Base-by-base conservation (phyloP, 2,329 filamentous ascomycete species). In the Sphaerulina musiva region DNA sequence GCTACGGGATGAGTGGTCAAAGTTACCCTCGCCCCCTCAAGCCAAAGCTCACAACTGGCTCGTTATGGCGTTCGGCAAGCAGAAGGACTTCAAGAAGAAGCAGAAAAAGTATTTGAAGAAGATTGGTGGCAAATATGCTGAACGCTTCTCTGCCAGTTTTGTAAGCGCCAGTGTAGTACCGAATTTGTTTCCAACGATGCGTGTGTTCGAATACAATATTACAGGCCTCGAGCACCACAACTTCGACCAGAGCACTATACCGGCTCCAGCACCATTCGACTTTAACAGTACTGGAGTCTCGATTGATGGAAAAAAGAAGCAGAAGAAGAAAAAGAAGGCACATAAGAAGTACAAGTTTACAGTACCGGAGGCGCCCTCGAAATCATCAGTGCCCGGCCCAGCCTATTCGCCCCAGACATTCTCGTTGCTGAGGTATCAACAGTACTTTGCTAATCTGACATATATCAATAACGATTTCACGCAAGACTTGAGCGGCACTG, bases 391-490 rank as follows among this genome's bases (percentile, higher is more conserved):
- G 5, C 92, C 92, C 0, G 93, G 93, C 0, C 93, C 93, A 0
- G 93, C 89, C 6, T 97, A 98, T 71, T 89, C 85, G 17, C 83
- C 86, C 6, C 93, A 98, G 68, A 76, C 88, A 0, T 76, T 97
- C 38, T 87, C 89, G 0, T 76, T 91, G 58, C 78, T 86, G 2
- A 83, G 88, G 4, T 96, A 89, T 70, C 89, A 83, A 3, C 93
- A 98, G 66, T 96, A 95, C 70, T 96, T 83, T 70, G 90, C 92
- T 57, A 98, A 98, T 69, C 74, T 98, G n/a, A 97, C 92, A 0
- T 74, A 82, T 55, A 85, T 95, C 72, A 95, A 97, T 72, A 87
- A 90, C 63, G 81, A 87, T 56, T 78, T 83, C 46, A 66, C 71
- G 1, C 55, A 55, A 5, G 34, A 51, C 1, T 20, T 32, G 2